Base-by-base conservation (phyloP, 208 protist genomes). In the Porcisia deanei region DNA sequence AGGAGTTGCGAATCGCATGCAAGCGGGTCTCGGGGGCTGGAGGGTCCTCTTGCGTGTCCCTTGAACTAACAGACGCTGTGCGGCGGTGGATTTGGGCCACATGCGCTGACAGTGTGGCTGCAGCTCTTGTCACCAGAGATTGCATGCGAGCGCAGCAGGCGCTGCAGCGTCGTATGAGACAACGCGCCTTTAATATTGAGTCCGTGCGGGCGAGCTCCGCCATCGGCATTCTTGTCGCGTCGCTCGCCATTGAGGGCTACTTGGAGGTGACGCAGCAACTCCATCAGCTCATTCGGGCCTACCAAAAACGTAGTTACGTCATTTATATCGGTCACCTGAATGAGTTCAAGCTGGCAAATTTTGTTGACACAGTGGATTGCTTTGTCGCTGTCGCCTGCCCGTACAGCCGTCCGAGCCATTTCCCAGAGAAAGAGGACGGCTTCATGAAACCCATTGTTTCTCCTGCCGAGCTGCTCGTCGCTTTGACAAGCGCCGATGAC, bases 301-400 rank as follows among this genome's bases (percentile, higher is more conserved):
- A 85, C 53, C 84, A 85, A n/a, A 94, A 94, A 76, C 88, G 92
- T 41, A 78, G 85, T 45, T 97, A 97, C 82, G 82, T 98, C 49
- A 87, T 98, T 57, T 96, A 97, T 68, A 84, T 98, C 43, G 96
- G 96, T 3, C 94, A 98, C 77, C 74, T 97, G 14, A 98, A 98
- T 74, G 87, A 96, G 75, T 97, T 90, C 75, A 98, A 98, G 75
- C 79, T 98, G 10, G 92, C 92, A 10, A 98, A 98, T 75, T 98
- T 98, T 82, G 87, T 88, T 1, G 91, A 97, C 75, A 90, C 88
- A 6, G 91, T 98, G 7, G 94, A 98, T 55, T 91, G 91, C 77
- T 98, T 96, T 75, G 89, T 94, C 1, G 85, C 80, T 7, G 87
- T 98, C 65, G 89, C 91, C 43, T 98, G 96, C 73, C 93, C 92